These are phyloP conservation scores for Lotus japonicus DNA, from an alignment of 306 rosid species.

Conservation along the genomic window DNA sequence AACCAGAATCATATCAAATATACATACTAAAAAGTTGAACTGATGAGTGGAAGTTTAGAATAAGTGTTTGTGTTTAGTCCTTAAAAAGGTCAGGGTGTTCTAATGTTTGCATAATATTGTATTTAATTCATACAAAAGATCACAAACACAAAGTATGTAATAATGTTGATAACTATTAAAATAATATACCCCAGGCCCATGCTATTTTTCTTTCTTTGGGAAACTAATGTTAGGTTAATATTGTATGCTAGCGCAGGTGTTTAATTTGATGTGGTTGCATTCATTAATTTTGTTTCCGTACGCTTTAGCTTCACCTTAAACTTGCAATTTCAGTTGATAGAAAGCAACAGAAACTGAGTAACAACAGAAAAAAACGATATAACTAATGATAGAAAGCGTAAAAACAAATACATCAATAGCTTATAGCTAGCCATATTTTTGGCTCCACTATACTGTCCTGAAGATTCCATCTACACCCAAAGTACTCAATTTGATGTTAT, in stretches of 20 bases:
- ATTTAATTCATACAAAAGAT: neutral
- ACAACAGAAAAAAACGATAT: neutral
- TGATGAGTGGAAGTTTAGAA: no score
- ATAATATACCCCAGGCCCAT: neutral
- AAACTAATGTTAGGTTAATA: neutral
- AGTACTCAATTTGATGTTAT: constrained; percentile 21
- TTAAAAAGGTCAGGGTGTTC: no score
- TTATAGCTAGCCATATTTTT: no score
- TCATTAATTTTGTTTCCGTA: constrained; percentile 7
- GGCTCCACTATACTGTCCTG: constrained; percentile 36
- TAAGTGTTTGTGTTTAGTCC: no score
- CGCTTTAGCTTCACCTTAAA: constrained; percentile 18
- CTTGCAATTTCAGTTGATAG: constrained; percentile 14
- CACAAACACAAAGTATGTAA: neutral
- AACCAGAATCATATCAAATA: no score
- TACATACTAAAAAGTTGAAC: no score
- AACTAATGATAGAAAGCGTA: constrained; percentile 21
- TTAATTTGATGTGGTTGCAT: constrained; percentile 6
- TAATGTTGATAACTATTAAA: neutral
- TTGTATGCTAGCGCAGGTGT: neutral
- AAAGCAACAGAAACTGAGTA: constrained; percentile 17
- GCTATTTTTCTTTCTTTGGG: no score
- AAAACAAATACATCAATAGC: constrained; percentile 3
- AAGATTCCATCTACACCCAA: constrained; percentile 33
- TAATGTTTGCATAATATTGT: neutral